These are phyloP conservation scores for Quercus dentata DNA, from an alignment of 306 rosid species.

Conservation along the genomic window DNA sequence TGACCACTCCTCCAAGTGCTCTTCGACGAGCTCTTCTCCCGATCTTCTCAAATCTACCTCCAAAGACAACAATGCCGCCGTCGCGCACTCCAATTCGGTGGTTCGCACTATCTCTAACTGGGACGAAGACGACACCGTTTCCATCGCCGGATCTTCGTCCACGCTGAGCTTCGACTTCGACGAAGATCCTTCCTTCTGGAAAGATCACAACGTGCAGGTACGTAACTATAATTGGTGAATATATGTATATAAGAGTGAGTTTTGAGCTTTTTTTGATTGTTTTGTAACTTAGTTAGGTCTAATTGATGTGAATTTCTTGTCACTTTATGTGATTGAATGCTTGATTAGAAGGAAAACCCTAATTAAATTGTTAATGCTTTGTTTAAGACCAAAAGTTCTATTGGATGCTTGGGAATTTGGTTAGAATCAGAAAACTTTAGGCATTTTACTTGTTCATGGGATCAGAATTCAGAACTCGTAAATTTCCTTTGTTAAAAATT, in stretches of 20 bases:
- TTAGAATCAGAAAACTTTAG: not conserved
- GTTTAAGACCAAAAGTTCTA: not conserved
- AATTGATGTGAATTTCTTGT: not conserved
- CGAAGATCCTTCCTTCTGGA: slow-evolving; percentile 96
- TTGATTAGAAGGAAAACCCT: not conserved
- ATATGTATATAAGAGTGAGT: too few relatives aligned
- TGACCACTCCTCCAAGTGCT: slow-evolving; percentile 48
- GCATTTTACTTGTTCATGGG: not conserved
- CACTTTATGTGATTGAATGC: not conserved
- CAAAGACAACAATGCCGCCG: slow-evolving; percentile 23
- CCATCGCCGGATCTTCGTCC: slow-evolving; percentile 32
- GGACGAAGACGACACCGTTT: slow-evolving; percentile 41
- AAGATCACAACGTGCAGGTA: slow-evolving; percentile 95
- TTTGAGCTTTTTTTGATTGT: too few relatives aligned
- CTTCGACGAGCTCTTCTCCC: slow-evolving; percentile 23
- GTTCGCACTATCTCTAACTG: slow-evolving; percentile 48
- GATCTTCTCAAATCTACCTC: slow-evolving; percentile 56
- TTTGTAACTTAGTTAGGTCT: too few relatives aligned
- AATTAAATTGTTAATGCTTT: not conserved
- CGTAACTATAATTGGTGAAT: too few relatives aligned
- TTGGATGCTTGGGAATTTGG: not conserved
- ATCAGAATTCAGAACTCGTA: not conserved
- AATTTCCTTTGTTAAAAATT: not conserved
- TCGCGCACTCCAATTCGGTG: slow-evolving; percentile 42
- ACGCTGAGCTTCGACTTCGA: slow-evolving; percentile 63